Base-by-base conservation (phyloP, 257 asterid species). In the Plectranthus barbatus region DNA sequence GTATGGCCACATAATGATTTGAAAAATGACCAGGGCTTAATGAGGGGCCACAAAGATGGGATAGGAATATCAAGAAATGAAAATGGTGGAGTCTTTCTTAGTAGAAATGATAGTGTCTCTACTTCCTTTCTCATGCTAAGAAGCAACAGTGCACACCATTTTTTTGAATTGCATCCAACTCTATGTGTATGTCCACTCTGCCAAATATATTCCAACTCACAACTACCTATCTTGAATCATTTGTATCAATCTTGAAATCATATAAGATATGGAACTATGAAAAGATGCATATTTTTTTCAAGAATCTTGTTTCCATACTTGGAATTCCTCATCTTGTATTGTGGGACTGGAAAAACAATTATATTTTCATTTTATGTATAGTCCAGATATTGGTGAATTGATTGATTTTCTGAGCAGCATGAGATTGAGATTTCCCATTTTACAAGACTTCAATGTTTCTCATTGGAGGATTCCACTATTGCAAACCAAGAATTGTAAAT, bases 1-100 rank as follows among this genome's bases (percentile, higher is more conserved):
- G 65, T 70, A 12, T 56, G 60, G 64, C 42, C 70, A 71, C 46
- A 67, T 71, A 72, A 78, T 78, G 60, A 78, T 78, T 71, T 39
- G 75, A 59, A 23, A 64, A 72, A 60, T 54, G 78, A 78, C 83
- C 67, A 63, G 75, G 70, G 65, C 8, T 62, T 76, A 53, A 36
- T 39, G 52, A 69, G 76, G 76, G 76, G 62, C 79, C 82, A 70
- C 82, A 58, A 51, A 70, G 79, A 77, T 77, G 74, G 77, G 72
- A 70, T 61, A 47, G 68, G 83, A 66, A 77, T 73, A 69, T 77
- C 63, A 56, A n/a, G 49, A 56, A 48, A 65, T 62, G 24, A 62
- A 44, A 39, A 49, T 69, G 33, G 69, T 61, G 47, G 37, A 62
- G 34, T 53, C 71, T 78, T 78, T 78, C 83, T 71, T 71, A 41